These are phyloP conservation scores for Globisporangium orthogonon DNA, from an alignment of 352 stramenopile species.

Conservation along the genomic window DNA sequence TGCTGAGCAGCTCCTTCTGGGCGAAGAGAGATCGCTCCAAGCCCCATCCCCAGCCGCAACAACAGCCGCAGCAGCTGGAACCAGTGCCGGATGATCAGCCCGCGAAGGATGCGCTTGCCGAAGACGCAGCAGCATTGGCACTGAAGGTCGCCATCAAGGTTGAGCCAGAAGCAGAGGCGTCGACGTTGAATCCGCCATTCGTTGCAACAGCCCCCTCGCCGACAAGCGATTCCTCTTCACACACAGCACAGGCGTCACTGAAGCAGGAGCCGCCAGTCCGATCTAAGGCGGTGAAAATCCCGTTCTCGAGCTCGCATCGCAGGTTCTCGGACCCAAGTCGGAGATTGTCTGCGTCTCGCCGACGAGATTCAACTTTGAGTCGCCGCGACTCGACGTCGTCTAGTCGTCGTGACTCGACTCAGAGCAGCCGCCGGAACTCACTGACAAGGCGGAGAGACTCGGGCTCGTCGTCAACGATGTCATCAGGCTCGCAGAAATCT, in stretches of 20 bases:
- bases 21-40: constrained; percentile 51
- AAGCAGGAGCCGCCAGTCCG: background rate
- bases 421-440: constrained; percentile 8
- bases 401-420: constrained; percentile 4
- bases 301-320: constrained; percentile 9
- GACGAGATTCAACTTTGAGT: constrained; percentile 5
- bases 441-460: constrained; percentile 26
- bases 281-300: constrained; percentile 6
- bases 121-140: background rate
- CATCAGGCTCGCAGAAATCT: constrained; percentile 42
- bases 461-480: constrained; percentile 45
- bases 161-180: background rate
- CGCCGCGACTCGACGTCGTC: constrained; percentile 7
- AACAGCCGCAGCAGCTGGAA: background rate
- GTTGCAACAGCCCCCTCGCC: background rate
- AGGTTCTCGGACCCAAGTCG: constrained; percentile 12
- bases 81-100: background rate
- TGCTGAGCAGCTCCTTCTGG: constrained; percentile 58
- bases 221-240: background rate
- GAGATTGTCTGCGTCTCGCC: constrained; percentile 1
- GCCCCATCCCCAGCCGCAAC: too few relatives aligned
- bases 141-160: background rate
- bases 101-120: background rate
- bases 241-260: background rate
- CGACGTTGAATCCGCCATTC: background rate